These are phyloP conservation scores for Phaseolus lunatus DNA, from an alignment of 306 rosid species.

Conservation along the genomic window DNA sequence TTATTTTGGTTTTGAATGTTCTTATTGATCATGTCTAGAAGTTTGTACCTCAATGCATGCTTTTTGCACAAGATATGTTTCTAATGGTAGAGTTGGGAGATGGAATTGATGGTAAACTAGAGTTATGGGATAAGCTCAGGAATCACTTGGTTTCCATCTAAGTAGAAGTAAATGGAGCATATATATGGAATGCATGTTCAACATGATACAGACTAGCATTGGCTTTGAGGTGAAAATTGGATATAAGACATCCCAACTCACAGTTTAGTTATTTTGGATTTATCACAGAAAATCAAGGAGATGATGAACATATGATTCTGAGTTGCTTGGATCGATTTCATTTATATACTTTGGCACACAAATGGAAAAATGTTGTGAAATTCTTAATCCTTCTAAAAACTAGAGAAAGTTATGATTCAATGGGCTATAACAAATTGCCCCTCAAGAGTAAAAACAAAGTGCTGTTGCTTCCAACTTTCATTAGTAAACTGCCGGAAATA, in stretches of 20 bases:
- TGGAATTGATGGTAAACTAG: neutral
- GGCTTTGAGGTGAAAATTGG: neutral
- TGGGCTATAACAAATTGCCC: neutral
- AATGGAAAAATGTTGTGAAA: neutral
- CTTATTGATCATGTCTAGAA: neutral
- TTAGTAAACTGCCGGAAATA: slow-evolving; percentile 3
- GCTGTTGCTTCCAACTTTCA: neutral
- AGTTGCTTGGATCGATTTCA: neutral
- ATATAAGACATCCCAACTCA: neutral
- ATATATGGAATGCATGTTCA: neutral
- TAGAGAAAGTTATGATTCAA: neutral
- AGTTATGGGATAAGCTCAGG: neutral
- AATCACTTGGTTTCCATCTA: neutral
- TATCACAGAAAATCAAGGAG: neutral
- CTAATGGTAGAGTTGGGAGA: neutral
- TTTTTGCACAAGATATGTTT: neutral
- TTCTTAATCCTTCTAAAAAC: neutral
- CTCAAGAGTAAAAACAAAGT: neutral
- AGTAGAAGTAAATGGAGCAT: neutral
- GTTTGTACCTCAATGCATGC: neutral
- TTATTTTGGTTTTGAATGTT: neutral
- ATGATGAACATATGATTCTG: neutral
- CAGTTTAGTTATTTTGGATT: neutral
- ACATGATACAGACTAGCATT: neutral
- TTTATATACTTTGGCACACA: slow-evolving; percentile 3